Evolutionary conservation across 129 eudicot species (phyloP), one percentile per base, ranked within the genome.

Genomic region (Pittosporum tobira): DNA sequence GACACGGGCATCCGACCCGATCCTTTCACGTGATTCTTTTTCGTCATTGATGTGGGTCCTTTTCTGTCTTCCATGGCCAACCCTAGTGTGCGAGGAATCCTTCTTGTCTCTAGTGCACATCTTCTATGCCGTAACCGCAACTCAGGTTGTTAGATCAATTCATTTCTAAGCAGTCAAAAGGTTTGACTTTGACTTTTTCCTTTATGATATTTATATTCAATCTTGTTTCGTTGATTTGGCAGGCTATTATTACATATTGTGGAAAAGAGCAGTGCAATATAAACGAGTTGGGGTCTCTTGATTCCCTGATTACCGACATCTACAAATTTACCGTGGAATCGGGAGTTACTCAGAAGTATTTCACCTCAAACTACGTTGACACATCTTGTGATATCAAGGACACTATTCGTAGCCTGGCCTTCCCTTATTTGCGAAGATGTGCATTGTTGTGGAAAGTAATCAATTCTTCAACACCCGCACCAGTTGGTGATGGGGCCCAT

Each of bases 1-100:
- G 90, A 67, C 71, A 63, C 83, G 75, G 63, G 96, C 94, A 57
- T 80, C 84, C 11, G 67, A 70, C 68, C 99, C 99, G 58, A 71
- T 91, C 42, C 81, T 91, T 48, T 74, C 90, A 44, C 75, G 71
- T 49, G 99, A 91, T 83, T 77, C 91, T 23, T 91, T 91, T 67
- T 87, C 99, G 19, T 73, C 99, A 46, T 75, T 91, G 48, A 91
- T 91, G 99, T 91, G 96, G 99, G 64, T 75, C 40, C 81, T 91
- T 10, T 91, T 83, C 66, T 83, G 99, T 57, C 91, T 91, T 51
- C 99, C 99, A 3, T 73, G 62, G 63, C 90, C 89, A 46, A 62
- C 79, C 8, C 37, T 91, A 75, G 67, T 87, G n/a, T 86, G 87
- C 59, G 76, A 81, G 63, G 88, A 83, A 59, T 73, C 88, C 49